A percentile compares a stretch with the other conserved stretches of the same genome.
Evolutionary conservation across 805 yeast species (phyloP).

Genomic region (Kodamaea restingae): DNA sequence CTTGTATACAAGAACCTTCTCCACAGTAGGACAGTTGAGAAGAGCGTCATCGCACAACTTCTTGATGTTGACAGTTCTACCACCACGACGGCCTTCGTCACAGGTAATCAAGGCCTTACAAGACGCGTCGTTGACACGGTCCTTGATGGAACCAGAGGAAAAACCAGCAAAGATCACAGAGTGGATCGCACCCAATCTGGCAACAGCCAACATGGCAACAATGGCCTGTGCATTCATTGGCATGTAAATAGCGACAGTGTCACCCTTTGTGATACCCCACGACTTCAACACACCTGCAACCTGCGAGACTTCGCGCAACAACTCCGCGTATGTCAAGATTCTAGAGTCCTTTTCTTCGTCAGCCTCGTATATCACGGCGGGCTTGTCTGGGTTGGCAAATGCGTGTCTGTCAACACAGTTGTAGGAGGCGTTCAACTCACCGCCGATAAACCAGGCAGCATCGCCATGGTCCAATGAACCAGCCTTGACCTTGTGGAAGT

Average conservation of each 20-base stretch:
- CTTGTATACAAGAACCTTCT: slow-evolving; percentile 65
- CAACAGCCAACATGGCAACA: slow-evolving; percentile 70
- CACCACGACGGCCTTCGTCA: slow-evolving; percentile 82
- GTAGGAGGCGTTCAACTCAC: slow-evolving; percentile 74
- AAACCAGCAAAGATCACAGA: slow-evolving; percentile 86
- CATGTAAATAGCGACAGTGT: slow-evolving; percentile 79
- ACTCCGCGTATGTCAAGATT: slow-evolving; percentile 64
- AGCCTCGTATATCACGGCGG: slow-evolving; percentile 76
- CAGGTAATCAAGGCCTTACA: slow-evolving; percentile 72
- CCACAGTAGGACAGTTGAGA: slow-evolving; percentile 59
- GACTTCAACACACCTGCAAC: slow-evolving; percentile 64
- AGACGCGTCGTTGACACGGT: slow-evolving; percentile 67
- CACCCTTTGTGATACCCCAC: slow-evolving; percentile 75
- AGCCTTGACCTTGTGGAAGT: slow-evolving; percentile 58
- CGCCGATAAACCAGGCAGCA: slow-evolving; percentile 74
- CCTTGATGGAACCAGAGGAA: slow-evolving; percentile 65
- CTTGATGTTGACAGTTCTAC: slow-evolving; percentile 74
- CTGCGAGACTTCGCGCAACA: slow-evolving; percentile 64
- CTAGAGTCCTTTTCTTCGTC: slow-evolving; percentile 68
- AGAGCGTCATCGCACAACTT: slow-evolving; percentile 81
- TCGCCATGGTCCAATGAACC: slow-evolving; percentile 59
- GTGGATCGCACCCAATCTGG: slow-evolving; percentile 79
- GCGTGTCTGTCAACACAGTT: slow-evolving; percentile 86
- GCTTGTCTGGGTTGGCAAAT: slow-evolving; percentile 60
- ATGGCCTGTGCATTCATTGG: slow-evolving; percentile 86